These are phyloP conservation scores for Fusarium luffae DNA, from an alignment of 2,329 filamentous ascomycete species.

Conservation along the genomic window DNA sequence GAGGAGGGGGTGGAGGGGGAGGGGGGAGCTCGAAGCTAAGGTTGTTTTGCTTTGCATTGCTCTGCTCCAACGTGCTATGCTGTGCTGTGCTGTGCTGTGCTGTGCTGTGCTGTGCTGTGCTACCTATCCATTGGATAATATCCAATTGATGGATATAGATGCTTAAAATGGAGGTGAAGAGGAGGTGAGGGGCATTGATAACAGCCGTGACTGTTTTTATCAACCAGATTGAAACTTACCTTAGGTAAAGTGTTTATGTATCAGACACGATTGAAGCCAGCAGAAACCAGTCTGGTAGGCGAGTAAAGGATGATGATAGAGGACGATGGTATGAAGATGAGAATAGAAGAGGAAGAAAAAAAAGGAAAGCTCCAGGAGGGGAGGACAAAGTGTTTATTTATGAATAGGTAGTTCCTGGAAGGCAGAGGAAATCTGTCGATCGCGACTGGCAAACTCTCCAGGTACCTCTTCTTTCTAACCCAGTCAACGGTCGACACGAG, in stretches of 20 bases:
- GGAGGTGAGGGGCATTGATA: conserved; percentile 28
- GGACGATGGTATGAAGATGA: conserved; percentile 21
- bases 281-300: conserved; percentile 30
- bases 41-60: background rate
- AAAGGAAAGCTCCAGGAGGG: conserved; percentile 15
- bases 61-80: background rate
- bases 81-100: background rate
- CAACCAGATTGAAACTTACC: conserved; percentile 32
- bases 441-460: conserved; percentile 14
- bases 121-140: background rate
- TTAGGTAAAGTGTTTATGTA: conserved; percentile 32
- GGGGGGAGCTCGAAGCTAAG: background rate
- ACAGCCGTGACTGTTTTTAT: conserved; percentile 23
- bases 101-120: background rate
- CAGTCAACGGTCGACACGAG: conserved; percentile 40
- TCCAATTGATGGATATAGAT: background rate
- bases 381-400: conserved; percentile 39
- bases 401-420: conserved; percentile 19
- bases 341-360: conserved; percentile 9
- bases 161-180: background rate
- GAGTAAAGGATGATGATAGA: conserved; percentile 3
- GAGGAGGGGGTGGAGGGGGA: conserved; percentile 26
- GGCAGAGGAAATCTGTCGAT: conserved; percentile 29
- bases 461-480: background rate
- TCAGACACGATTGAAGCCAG: conserved; percentile 23